Conservation (phyloP, 371 early-diverging fungal species). For the Mortierella sp. region DNA sequence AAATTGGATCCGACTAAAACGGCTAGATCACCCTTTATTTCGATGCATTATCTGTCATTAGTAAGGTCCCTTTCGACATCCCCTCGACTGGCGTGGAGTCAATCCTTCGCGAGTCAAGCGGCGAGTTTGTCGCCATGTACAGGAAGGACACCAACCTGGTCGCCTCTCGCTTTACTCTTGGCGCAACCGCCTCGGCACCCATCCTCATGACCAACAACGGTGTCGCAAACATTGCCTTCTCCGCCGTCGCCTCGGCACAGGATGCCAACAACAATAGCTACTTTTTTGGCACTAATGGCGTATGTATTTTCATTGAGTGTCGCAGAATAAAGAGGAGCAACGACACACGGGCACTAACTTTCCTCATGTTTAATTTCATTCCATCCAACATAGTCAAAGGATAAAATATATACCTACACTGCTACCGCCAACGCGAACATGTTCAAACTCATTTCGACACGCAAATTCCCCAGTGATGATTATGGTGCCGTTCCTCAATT, state of each 20-base stretch:
- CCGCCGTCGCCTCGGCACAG: slow-evolving; percentile 22
- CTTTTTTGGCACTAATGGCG: slow-evolving; percentile 27
- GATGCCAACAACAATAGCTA: slow-evolving; percentile 12
- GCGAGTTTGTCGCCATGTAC: slow-evolving; percentile 38
- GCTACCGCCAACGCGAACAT: background rate
- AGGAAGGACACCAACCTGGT: slow-evolving; percentile 15
- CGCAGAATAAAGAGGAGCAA: background rate
- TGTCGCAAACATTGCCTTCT: slow-evolving; percentile 24
- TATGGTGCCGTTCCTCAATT: slow-evolving; percentile 24
- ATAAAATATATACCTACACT: slow-evolving; percentile 12
- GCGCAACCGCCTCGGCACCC: slow-evolving; percentile 11
- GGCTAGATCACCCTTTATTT: background rate
- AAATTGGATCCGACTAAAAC: background rate
- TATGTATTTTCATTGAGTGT: background rate
- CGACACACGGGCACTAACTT: too few species aligned
- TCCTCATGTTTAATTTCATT: background rate
- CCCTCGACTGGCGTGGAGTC: slow-evolving; percentile 21
- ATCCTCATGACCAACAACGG: background rate
- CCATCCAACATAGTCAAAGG: background rate
- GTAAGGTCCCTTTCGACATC: slow-evolving; percentile 28
- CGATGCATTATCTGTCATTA: background rate
- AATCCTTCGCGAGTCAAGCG: slow-evolving; percentile 18
- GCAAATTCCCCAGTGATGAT: slow-evolving; percentile 2
- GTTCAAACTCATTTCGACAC: slow-evolving; percentile 25
- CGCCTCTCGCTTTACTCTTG: slow-evolving; percentile 30